Evolutionary conservation across 2,329 filamentous ascomycete species (phyloP).

Genomic region (Alternaria panax): DNA sequence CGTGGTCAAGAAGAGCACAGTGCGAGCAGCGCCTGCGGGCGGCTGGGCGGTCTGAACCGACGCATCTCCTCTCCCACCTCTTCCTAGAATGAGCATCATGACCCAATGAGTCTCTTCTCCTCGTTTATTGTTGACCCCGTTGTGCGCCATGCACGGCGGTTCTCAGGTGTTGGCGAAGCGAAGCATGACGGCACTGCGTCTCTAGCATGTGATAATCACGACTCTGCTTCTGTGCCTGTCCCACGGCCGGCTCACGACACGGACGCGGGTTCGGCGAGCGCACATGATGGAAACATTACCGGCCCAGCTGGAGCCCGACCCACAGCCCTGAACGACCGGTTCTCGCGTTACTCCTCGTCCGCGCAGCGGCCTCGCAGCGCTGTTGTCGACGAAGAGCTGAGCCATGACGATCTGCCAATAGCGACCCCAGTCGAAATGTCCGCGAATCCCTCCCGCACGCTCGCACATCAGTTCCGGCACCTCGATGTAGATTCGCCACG

Average conservation of each 20-base stretch:
- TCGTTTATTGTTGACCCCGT: slow-evolving; percentile 52
- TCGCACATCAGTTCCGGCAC: slow-evolving; percentile 38
- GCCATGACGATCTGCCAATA: slow-evolving; percentile 34
- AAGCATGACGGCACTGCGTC: slow-evolving; percentile 22
- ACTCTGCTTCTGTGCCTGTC: slow-evolving; percentile 7
- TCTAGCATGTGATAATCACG: slow-evolving; percentile 42
- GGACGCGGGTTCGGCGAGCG: slow-evolving; percentile 13
- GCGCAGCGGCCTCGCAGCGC: slow-evolving; percentile 34
- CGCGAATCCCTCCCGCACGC: slow-evolving; percentile 37
- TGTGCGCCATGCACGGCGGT: slow-evolving; percentile 50
- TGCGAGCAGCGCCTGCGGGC: slow-evolving; percentile 14
- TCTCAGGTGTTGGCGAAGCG: slow-evolving; percentile 39
- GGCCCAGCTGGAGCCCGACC: slow-evolving; percentile 16
- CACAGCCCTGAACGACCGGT: slow-evolving; percentile 22
- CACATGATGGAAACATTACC: slow-evolving; percentile 11
- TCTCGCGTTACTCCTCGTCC: slow-evolving; percentile 32
- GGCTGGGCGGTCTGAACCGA: not conserved
- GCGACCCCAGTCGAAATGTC: slow-evolving; percentile 42
- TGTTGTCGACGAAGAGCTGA: slow-evolving; percentile 33
- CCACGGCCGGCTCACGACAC: slow-evolving; percentile 15
- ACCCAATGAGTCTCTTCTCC: slow-evolving; percentile 50
- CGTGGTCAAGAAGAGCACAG: slow-evolving; percentile 19
- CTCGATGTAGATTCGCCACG: slow-evolving; percentile 33
- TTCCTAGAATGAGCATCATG: slow-evolving; percentile 20
- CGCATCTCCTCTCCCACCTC: not conserved